Evolutionary conservation across 1,284 basidiomycete genomes (phyloP).

Genomic region (Sanghuangporus baumii): DNA sequence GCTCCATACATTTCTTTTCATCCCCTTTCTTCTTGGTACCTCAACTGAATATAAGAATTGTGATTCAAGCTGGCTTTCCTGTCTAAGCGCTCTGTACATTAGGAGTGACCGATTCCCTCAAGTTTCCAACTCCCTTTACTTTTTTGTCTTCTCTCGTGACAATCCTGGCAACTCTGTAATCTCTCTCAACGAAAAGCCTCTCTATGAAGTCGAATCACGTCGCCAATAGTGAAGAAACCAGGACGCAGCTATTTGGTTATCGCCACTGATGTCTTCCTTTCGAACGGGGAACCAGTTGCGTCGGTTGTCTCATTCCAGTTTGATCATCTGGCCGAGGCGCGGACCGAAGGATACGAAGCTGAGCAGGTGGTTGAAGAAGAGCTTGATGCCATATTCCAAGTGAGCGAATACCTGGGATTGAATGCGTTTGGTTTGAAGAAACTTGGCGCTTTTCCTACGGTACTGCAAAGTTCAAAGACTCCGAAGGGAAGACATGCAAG

Average conservation of each 20-base stretch:
- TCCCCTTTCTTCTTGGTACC: too few relatives aligned
- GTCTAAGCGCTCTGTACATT: too few relatives aligned
- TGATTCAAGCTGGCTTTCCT: too few relatives aligned
- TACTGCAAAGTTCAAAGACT: constrained; percentile 3
- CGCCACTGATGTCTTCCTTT: background rate
- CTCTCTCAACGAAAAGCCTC: background rate
- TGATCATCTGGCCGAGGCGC: background rate
- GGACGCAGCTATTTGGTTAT: background rate
- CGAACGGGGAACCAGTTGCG: background rate
- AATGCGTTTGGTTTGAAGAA: too few relatives aligned
- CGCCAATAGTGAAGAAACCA: background rate
- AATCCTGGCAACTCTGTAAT: constrained; percentile 2
- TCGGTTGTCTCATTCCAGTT: background rate
- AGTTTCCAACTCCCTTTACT: background rate
- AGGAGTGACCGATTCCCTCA: too few relatives aligned
- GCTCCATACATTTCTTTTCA: too few relatives aligned
- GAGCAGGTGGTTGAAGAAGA: constrained; percentile 11
- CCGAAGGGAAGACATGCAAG: background rate
- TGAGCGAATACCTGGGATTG: background rate
- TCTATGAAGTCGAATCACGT: constrained; percentile 4
- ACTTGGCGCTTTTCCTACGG: background rate
- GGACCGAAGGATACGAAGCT: background rate
- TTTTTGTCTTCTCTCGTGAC: constrained; percentile 4
- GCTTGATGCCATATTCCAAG: constrained; percentile 1
- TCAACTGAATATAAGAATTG: too few relatives aligned